Evolutionary conservation across 345 rosid species (phyloP), one percentile per base, ranked within the genome.

Genomic region (Erodium maritimum): DNA sequence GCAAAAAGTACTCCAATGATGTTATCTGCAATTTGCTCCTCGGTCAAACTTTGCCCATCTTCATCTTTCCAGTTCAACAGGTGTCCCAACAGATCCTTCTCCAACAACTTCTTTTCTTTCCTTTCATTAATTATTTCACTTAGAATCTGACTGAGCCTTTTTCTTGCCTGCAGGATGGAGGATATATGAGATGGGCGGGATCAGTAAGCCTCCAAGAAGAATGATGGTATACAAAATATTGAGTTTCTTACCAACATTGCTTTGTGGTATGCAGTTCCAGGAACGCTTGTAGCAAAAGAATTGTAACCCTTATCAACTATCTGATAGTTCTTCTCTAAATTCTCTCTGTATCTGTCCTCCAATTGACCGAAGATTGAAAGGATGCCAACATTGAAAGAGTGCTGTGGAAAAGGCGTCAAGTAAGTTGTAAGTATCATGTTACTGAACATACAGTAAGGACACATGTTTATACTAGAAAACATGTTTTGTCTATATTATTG

Each of bases 1-100:
- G 97, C 97, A 62, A 87, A 90, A 21, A 90, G 78, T 18, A 83
- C 95, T 62, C 97, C 97, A 19, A 87, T 78, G 48, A 85, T 75
- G 69, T 90, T 90, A 63, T 90, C 95, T 18, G 89, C 76, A 56
- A 90, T 77, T 69, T 80, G 78, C 33, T 76, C 73, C 50, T 82
- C 80, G 1, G 68, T 77, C 50, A 85, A 66, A 23, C 19, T 23
- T 67, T 51, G 54, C 7, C 83, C 89, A 23, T 70, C 69, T 25
- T 54, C 82, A 59, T 76, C 83, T 63, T 66, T 76, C 66, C 64
- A 85, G 61, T 68, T 72, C 64, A 83, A 67, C 51, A 90, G 60
- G 70, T 74, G 73, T 20, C 82, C 94, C 62, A 90, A 62, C 17
- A 90, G 67, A 65, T 77, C 84, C 21, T 57, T 70, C 58, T 76